Evolutionary conservation across 2,329 filamentous ascomycete genomes (phyloP).

Genomic region (Trichoderma hamatum): DNA sequence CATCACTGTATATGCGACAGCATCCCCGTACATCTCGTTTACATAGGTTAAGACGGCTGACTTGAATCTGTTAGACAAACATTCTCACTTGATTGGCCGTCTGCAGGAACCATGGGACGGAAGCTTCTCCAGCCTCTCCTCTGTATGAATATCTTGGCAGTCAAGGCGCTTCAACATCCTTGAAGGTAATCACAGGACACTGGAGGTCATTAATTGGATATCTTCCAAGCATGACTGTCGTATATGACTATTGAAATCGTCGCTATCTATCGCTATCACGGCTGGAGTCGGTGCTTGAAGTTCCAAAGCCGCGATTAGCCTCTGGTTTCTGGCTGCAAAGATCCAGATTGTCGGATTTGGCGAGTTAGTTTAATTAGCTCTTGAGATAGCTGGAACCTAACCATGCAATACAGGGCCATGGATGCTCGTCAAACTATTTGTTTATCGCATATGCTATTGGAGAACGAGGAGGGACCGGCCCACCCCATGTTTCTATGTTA

Average conservation of each 20-base stretch:
- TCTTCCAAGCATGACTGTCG: background rate
- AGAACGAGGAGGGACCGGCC: background rate
- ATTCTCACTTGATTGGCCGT: background rate
- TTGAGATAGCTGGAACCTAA: background rate
- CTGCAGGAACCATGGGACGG: background rate
- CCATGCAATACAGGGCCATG: background rate
- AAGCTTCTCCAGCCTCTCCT: background rate
- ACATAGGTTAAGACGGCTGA: background rate
- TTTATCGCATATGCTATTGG: background rate
- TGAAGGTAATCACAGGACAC: background rate
- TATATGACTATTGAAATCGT: background rate
- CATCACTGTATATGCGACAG: too few relatives aligned
- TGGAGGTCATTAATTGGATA: background rate
- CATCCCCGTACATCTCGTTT: background rate
- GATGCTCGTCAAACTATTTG: background rate
- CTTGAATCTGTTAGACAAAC: background rate
- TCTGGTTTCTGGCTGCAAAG: background rate
- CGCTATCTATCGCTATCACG: background rate
- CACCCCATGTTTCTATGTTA: background rate
- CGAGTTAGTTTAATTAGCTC: background rate
- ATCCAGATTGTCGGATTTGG: background rate
- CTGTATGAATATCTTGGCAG: background rate
- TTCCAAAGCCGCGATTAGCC: slow-evolving; percentile 4
- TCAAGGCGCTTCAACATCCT: background rate
- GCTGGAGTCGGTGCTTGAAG: slow-evolving; percentile 2